phyloP scores from a whole-genome alignment of 176 grass and related monocot genomes.

The Eragrostis curvula region DNA sequence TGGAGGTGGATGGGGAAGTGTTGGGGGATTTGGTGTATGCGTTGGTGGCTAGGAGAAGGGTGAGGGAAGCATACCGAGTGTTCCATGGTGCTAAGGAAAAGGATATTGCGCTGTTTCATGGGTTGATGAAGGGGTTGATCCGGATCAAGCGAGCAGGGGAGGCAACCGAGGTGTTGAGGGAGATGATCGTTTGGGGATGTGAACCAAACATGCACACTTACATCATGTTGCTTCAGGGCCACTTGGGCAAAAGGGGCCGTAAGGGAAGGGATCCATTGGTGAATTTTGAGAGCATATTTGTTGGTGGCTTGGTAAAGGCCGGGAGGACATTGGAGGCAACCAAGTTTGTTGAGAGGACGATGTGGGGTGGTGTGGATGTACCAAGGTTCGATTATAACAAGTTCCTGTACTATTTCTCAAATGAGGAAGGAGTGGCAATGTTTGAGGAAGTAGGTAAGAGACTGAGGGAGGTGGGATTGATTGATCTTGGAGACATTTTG shows the following conservation, averaged over 20 bases:
- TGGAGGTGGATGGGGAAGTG: slow-evolving; percentile 54
- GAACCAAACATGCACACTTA: slow-evolving; percentile 91
- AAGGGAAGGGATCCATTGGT: slow-evolving; percentile 72
- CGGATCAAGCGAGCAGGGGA: slow-evolving; percentile 68
- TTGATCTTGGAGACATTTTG: slow-evolving; percentile 79
- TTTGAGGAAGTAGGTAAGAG: slow-evolving; percentile 70
- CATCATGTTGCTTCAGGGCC: slow-evolving; percentile 89
- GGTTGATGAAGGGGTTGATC: slow-evolving; percentile 80
- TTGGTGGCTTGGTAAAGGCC: slow-evolving; percentile 81
- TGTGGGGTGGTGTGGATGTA: slow-evolving; percentile 71
- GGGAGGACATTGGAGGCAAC: slow-evolving; percentile 75
- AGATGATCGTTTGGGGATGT: slow-evolving; percentile 63
- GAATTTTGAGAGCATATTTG: slow-evolving; percentile 89
- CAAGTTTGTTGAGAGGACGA: slow-evolving; percentile 83
- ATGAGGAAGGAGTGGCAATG: slow-evolving; percentile 70
- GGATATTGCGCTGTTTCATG: slow-evolving; percentile 71
- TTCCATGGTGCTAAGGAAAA: slow-evolving; percentile 53
- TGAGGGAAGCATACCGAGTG: slow-evolving; percentile 62
- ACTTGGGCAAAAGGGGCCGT: slow-evolving; percentile 78
- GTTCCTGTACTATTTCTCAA: slow-evolving; percentile 74
- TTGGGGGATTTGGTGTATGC: slow-evolving; percentile 70
- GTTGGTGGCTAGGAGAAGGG: slow-evolving; percentile 59
- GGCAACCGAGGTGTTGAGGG: slow-evolving; percentile 70
- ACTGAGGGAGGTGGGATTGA: slow-evolving; percentile 58
- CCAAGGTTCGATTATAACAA: slow-evolving; percentile 87